These are phyloP conservation scores for Neurospora sp. DNA, from an alignment of 495 filamentous ascomycete genomes.

Conservation along the genomic window DNA sequence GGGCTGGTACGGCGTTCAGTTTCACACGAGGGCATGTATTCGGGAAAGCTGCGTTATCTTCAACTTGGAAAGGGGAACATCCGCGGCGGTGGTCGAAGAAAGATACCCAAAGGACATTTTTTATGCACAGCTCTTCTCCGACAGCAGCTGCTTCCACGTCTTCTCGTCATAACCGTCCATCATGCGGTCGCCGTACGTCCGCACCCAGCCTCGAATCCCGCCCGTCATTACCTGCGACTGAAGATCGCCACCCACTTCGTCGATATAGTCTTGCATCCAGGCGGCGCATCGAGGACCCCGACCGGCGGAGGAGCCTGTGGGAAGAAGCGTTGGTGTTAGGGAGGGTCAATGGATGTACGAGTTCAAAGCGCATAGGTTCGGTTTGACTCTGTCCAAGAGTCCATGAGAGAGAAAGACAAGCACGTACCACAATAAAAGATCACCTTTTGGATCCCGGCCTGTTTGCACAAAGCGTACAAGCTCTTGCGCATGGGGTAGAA, in stretches of 20 bases:
- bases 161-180: constrained; percentile 39
- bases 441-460: constrained; percentile 33
- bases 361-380: not conserved
- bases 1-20: constrained; percentile 4
- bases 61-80: not conserved
- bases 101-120: constrained; percentile 8
- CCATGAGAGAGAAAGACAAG: not conserved
- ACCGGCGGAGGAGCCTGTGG: constrained; percentile 31
- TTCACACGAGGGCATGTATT: not conserved
- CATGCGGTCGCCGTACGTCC: constrained; percentile 31
- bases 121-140: constrained; percentile 13
- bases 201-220: constrained; percentile 42
- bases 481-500: constrained; percentile 32
- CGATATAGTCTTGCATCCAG: constrained; percentile 38
- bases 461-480: constrained; percentile 31
- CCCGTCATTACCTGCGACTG: constrained; percentile 35
- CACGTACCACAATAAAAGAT: constrained; percentile 41
- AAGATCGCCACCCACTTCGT: constrained; percentile 24
- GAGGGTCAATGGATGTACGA: not conserved
- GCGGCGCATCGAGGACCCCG: constrained; percentile 37
- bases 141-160: constrained; percentile 30
- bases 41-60: not conserved
- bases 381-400: not conserved
- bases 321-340: not conserved
- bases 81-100: not conserved